Base-by-base conservation (phyloP, 352 stramenopile genomes). In the Aphanomyces euteiches region DNA sequence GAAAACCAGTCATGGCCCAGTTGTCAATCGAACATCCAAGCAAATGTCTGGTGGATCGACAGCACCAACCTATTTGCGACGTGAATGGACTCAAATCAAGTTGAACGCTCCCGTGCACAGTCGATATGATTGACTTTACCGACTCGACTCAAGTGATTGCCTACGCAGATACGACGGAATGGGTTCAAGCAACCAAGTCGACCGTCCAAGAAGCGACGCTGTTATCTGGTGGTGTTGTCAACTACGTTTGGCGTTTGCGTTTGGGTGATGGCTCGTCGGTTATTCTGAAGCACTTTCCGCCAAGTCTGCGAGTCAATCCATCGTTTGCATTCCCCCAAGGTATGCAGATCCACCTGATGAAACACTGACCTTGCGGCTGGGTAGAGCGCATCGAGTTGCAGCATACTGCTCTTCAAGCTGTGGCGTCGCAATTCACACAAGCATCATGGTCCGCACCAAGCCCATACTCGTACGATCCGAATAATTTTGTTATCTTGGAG, bases 271-370 rank as follows among this genome's bases (percentile, higher is more conserved):
- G 17, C 19, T 17, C 7, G 1, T 39, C 47, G 5, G 19, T 67
- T n/a, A 39, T 67, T 37, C 59, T 56, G 37, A 67, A 67, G 41
- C 19, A 67, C 7, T 53, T 67, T 40, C 59, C 59, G 17, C 17
- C 19, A 7, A 17, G 3, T 12, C 6, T 41, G 17, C 19, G 36
- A 13, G 5, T 19, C 17, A 61, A 61, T 36, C 19, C n/a, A 12
- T 43, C 10, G 28, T 39, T 61, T 41, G 7, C 7, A 7, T 36
- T 61, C 10, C 54, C 54, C 43, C 43, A 50, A 50, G 43, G 43
- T 50, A 50, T 50, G 43, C 2, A 50, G 10, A 2, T 50, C 10
- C 43, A n/a, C 43, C 43, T 50, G 10, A 12, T 50, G 10, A 12
- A 2, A n/a, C 17, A 12, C 43, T 50, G 43, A n/a, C 17, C 43